Base-by-base conservation (phyloP, 345 rosid species). In the Gossypium turneri region DNA sequence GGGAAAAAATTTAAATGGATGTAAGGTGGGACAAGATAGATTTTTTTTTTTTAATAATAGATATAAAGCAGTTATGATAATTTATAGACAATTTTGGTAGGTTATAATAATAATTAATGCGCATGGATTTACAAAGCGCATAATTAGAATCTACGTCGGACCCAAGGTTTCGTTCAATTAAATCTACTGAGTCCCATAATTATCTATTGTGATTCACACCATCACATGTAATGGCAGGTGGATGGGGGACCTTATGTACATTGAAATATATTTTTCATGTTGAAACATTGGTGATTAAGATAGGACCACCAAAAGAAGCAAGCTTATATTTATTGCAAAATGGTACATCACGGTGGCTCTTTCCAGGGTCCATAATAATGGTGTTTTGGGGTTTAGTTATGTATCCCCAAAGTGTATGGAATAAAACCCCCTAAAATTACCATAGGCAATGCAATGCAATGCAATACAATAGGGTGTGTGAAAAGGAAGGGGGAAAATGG, bases 181-280 rank as follows among this genome's bases (percentile, higher is more conserved):
- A 72, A 79, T 82, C 70, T 44, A 38, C 25, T 13, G 73, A 67
- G 78, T 8, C 74, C 82, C 77, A 50, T 73, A 7, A 1, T 5
- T 34, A 25, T 47, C 65, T 24, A 12, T 51, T 16, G 9, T 3
- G 55, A 51, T 15, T 51, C 55, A 51, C 55, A 51, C 17, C n/a
- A 51, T 51, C n/a, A 13, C 55, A n/a, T 17, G 55, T 51, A 34
- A 34, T 34, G 41, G 55, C 19, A 12, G 17, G 81, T 45, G 13
- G 50, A 10, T 11, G 13, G 50, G 2, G 81, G 72, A 48, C 80
- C 72, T 4, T 13, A 41, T 7, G 77, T n/a, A 24, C 19, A 52
- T 4, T 19, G 55, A 75, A 34, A 34, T 34, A 34, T 34, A 5
- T 5, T 67, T 34, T 48, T 45, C 65, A 38, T 45, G 6, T 11